phyloP scores from a whole-genome alignment of 306 rosid species.

The Ceratonia siliqua region DNA sequence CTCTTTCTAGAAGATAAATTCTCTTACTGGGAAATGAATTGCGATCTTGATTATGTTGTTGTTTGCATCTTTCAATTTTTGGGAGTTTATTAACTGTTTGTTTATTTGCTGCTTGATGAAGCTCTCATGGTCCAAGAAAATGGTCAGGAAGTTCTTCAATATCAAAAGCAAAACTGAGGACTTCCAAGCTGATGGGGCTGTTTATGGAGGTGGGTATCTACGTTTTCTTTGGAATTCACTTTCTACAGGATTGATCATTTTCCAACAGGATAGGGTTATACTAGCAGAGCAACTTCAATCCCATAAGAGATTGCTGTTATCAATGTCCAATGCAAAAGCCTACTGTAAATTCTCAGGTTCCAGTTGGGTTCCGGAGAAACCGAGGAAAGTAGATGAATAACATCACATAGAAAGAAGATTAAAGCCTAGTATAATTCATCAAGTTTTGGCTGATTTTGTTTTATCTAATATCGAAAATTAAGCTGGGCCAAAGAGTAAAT shows the following conservation, averaged over 20 bases:
- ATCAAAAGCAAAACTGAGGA: slow-evolving; percentile 87
- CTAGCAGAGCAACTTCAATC: slow-evolving; percentile 1
- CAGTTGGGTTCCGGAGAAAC: slow-evolving; percentile 22
- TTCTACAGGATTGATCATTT: slow-evolving; percentile 23
- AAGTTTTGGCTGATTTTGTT: slow-evolving; percentile 28
- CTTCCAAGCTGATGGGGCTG: slow-evolving; percentile 68
- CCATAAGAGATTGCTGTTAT: neutral
- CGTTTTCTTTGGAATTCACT: slow-evolving; percentile 27
- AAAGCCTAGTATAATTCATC: slow-evolving; percentile 31
- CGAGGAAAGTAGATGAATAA: neutral
- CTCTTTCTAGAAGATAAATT: neutral
- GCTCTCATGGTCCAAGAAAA: slow-evolving; percentile 99
- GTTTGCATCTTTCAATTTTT: slow-evolving; percentile 21
- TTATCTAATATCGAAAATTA: neutral
- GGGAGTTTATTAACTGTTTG: slow-evolving; percentile 48
- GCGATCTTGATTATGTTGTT: slow-evolving; percentile 33
- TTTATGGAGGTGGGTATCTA: slow-evolving; percentile 66
- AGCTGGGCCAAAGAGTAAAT: slow-evolving; percentile 8
- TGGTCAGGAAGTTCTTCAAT: slow-evolving; percentile 96
- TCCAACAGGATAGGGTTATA: slow-evolving; percentile 14
- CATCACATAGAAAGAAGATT: neutral
- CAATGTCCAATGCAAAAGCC: slow-evolving; percentile 29
- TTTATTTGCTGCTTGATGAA: slow-evolving; percentile 52
- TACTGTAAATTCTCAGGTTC: slow-evolving; percentile 11
- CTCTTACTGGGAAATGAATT: slow-evolving; percentile 27